phyloP scores from a whole-genome alignment of 345 rosid genomes.

The Acer yangbiense region DNA sequence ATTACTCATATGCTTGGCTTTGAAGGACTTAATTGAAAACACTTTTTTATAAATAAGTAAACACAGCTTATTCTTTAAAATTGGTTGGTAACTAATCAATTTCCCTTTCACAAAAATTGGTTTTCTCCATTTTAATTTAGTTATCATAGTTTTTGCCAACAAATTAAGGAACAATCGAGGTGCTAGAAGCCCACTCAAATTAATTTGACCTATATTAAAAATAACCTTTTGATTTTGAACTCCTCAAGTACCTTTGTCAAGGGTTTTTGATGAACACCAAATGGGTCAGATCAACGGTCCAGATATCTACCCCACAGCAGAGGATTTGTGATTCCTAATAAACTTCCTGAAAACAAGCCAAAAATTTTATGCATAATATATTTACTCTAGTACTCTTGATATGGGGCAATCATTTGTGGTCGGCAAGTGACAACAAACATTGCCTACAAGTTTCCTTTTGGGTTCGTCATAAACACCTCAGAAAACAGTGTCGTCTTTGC shows the following conservation, averaged over 20 bases:
- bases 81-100: neutral
- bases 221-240: too few relatives aligned
- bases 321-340: neutral
- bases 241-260: too few relatives aligned
- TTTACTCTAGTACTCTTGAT: neutral
- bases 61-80: neutral
- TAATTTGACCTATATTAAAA: too few relatives aligned
- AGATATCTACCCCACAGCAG: too few relatives aligned
- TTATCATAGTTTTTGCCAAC: neutral
- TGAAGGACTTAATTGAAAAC: neutral
- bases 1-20: slow-evolving; percentile 13
- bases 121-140: neutral
- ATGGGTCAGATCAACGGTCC: too few relatives aligned
- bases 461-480: slow-evolving; percentile 1
- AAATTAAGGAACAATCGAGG: neutral
- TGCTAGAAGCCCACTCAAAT: too few relatives aligned
- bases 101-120: neutral
- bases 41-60: neutral
- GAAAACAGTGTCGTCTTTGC: slow-evolving; percentile 27
- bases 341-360: neutral
- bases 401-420: neutral
- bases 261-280: too few relatives aligned
- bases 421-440: neutral
- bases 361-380: neutral
- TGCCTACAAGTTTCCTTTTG: slow-evolving; percentile 12